Percentiles rank a stretch among this genome's conserved stretches.
Conservation (phyloP, 2,329 filamentous ascomycete genomes). For the Verticillium longisporum region DNA sequence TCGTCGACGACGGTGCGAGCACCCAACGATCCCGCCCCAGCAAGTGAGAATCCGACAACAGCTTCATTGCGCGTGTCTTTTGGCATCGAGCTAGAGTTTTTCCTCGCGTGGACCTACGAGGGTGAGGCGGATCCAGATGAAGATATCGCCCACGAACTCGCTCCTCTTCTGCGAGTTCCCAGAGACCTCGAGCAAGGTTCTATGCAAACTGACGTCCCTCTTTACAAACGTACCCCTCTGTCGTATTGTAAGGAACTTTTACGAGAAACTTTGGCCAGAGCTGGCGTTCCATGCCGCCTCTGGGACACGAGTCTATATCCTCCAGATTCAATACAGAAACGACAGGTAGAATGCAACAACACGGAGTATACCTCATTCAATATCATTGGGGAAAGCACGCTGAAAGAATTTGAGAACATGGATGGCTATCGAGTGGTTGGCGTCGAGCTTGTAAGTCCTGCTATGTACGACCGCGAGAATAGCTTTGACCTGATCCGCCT, state of each 20-base stretch:
- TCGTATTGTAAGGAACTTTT: background rate
- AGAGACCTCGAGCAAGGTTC: background rate
- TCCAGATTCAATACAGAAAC: constrained; percentile 4
- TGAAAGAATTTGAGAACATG: constrained; percentile 1
- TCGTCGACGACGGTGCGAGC: background rate
- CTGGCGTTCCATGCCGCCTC: constrained; percentile 5
- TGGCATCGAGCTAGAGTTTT: constrained; percentile 20
- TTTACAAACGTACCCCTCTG: too few relatives aligned
- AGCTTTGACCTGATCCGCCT: constrained; percentile 20
- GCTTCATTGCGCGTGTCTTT: constrained; percentile 15
- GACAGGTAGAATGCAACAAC: background rate
- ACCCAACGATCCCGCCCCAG: too few relatives aligned
- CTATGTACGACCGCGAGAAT: constrained; percentile 20
- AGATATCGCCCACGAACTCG: constrained; percentile 9
- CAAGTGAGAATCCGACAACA: background rate
- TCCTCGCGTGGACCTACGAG: constrained; percentile 10
- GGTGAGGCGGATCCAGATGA: constrained; percentile 15
- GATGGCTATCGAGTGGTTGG: constrained; percentile 13
- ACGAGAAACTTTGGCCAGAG: background rate
- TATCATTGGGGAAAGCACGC: constrained; percentile 1
- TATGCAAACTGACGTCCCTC: too few relatives aligned
- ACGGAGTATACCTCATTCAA: constrained; percentile 1
- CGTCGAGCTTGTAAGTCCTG: constrained; percentile 26
- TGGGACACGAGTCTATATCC: background rate
- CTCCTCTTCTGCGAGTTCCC: constrained; percentile 16